Conservation (phyloP, 2,329 filamentous ascomycete species). For the Diaporthe nobilis region DNA sequence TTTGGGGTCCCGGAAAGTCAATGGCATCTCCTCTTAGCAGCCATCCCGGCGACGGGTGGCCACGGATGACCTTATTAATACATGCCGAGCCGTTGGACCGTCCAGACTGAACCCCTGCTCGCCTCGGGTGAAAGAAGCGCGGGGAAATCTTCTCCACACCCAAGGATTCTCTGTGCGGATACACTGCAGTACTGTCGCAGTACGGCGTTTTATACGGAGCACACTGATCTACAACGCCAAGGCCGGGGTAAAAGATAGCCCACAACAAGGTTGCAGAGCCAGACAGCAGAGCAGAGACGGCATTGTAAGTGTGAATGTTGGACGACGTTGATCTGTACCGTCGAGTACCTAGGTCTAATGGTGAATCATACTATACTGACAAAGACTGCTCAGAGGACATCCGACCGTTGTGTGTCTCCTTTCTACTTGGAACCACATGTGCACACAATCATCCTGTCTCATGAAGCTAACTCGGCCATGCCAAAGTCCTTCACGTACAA, state of each 20-base stretch:
- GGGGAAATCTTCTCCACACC: constrained; percentile 27
- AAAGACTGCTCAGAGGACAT: neutral
- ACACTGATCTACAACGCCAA: constrained; percentile 7
- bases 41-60: constrained; percentile 1
- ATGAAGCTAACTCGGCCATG: neutral
- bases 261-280: constrained; percentile 7
- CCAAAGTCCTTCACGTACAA: constrained; percentile 15
- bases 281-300: neutral
- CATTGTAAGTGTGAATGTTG: neutral
- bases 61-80: constrained; percentile 39
- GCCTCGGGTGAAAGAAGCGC: constrained; percentile 29
- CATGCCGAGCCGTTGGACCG: constrained; percentile 41
- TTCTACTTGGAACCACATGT: neutral
- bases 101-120: neutral
- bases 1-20: constrained; percentile 25
- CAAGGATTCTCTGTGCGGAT: neutral
- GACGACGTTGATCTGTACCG: neutral
- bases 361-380: neutral
- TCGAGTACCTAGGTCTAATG: neutral
- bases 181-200: neutral
- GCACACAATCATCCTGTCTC: neutral
- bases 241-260: constrained; percentile 29
- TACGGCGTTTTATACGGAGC: constrained; percentile 12
- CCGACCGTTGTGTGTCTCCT: neutral
- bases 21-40: constrained; percentile 22